Evolutionary conservation across 2,329 filamentous ascomycete species (phyloP), one percentile per base, ranked within the genome.

Genomic region (Aspergillus sclerotialis): DNA sequence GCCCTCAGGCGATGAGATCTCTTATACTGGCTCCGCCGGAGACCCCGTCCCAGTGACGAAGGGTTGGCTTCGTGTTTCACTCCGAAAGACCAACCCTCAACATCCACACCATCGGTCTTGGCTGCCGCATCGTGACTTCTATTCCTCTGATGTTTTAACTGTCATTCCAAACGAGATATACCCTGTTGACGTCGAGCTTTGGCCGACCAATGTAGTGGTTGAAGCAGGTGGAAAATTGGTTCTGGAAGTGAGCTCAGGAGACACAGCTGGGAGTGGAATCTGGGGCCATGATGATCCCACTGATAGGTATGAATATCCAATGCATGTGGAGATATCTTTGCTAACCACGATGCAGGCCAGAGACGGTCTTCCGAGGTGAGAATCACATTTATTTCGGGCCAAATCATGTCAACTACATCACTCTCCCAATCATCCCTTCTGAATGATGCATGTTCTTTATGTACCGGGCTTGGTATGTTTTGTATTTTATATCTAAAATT

Each of bases 21-120:
- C 63, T 46, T 74, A 73, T 48, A 74, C 70, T 4, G 70, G 69
- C 14, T 70, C 70, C 12, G 64, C 64, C 1, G 70, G 70, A 12
- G 70, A 74, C 33, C 64, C 68, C 2, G 63, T 72, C 2, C 69
- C 70, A 1, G 49, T 74, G 5, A 58, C 61, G 11, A 73, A 73
- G 47, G 70, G 70, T 27, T 73, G 67, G 67, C 60, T 73, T 7
- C 65, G 70, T 11, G 63, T 67, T 11, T 65, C 58, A 25, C 49
- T 71, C 12, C 64, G 70, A 29, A 70, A 68, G 39, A 60, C 58
- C 7, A 64, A 70, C 33, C 44, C 54, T 0, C 30, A 56, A 2
- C 61, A 70, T 40, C 59, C 57, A 4, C 56, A 59, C 30, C 63
- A 72, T 41, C 52, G 59, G n/a, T 42, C 58, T 0, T 70, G 57